A percentile compares a stretch with the other conserved stretches of the same genome.
These are phyloP conservation scores for Geotrichum citri-aurantii DNA, from an alignment of 1,139 yeast species.

Conservation along the genomic window DNA sequence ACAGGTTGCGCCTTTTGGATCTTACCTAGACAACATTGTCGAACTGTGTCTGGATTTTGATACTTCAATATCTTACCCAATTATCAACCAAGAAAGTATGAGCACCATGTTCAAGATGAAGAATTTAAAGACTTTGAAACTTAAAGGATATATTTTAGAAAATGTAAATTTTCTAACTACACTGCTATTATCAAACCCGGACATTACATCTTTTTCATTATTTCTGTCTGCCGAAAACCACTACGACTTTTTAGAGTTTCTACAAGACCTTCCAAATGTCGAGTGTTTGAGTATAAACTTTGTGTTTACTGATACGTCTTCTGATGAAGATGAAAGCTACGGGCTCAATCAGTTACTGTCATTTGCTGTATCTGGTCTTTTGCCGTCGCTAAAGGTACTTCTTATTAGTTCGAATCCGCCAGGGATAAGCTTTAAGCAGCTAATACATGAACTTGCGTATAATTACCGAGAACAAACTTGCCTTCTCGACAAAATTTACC, in stretches of 20 bases:
- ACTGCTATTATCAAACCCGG: background rate
- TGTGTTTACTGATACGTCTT: background rate
- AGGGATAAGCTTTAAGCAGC: background rate
- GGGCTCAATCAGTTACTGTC: background rate
- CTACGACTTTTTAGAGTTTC: background rate
- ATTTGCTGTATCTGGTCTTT: background rate
- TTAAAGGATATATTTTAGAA: background rate
- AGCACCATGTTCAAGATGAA: background rate
- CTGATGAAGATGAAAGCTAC: too few species aligned
- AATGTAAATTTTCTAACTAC: background rate
- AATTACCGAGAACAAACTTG: background rate
- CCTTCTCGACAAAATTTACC: background rate
- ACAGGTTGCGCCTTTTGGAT: background rate
- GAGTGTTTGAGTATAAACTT: background rate
- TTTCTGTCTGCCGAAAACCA: background rate
- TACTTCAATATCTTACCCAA: background rate
- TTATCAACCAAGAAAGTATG: background rate
- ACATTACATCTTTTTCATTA: background rate
- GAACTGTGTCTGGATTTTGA: background rate
- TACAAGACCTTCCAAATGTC: background rate
- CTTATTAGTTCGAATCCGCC: background rate
- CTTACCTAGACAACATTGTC: background rate
- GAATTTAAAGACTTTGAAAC: background rate
- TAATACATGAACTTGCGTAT: background rate
- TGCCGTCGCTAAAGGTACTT: background rate